phyloP scores from a whole-genome alignment of 129 eudicot species.

The Deinandra increscens region DNA sequence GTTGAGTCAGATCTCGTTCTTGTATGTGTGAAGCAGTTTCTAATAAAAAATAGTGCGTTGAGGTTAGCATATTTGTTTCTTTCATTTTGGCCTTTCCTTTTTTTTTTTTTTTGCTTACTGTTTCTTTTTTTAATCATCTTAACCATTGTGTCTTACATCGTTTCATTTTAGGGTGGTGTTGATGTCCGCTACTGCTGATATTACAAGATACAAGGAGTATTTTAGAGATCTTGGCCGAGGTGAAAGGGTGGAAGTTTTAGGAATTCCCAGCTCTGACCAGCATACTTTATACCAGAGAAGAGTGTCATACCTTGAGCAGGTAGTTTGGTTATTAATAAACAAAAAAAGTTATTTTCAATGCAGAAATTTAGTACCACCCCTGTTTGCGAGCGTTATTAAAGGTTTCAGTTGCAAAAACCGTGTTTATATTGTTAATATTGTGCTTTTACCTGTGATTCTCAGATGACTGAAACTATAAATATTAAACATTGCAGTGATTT shows the following conservation, averaged over 20 bases:
- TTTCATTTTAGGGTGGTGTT: constrained; percentile 72
- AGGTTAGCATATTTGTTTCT: constrained; percentile 46
- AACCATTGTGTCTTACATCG: not conserved
- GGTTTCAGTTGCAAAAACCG: constrained; percentile 2
- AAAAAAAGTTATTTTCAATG: not conserved
- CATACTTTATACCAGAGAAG: constrained; percentile 59
- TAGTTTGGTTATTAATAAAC: constrained; percentile 23
- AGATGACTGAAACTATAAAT: not conserved
- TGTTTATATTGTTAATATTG: not conserved
- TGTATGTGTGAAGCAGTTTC: constrained; percentile 87
- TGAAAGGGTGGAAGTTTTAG: constrained; percentile 92
- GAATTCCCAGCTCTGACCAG: constrained; percentile 72
- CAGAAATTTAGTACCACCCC: not conserved
- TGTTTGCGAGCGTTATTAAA: not conserved
- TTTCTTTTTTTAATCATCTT: constrained; percentile 1
- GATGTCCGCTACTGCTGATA: constrained; percentile 99
- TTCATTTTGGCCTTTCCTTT: not conserved
- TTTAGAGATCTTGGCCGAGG: constrained; percentile 84
- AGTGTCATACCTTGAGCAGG: constrained; percentile 88
- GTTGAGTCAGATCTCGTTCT: constrained; percentile 98
- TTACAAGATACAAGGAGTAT: constrained; percentile 82
- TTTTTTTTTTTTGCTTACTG: not conserved
- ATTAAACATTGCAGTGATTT: constrained; percentile 7
- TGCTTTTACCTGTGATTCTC: not conserved
- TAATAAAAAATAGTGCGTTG: constrained; percentile 58